These are phyloP conservation scores for Phytophthora pinifolia DNA, from an alignment of 352 stramenopile species.

Conservation along the genomic window DNA sequence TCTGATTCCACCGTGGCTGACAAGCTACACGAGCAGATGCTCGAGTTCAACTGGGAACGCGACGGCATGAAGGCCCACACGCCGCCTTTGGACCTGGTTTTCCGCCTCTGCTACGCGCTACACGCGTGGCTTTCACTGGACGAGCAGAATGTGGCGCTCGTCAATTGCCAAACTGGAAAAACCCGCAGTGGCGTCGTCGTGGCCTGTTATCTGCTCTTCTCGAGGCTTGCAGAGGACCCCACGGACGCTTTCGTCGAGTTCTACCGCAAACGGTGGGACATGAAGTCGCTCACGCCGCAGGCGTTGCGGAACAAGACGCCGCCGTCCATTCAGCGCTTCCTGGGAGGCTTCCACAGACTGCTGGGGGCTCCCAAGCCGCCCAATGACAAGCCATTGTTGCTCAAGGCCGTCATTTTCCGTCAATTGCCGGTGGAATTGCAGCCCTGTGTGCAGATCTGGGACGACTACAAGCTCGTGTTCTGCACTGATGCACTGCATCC, in stretches of 20 bases:
- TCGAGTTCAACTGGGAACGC: conserved; percentile 84
- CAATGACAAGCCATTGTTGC: conserved; percentile 65
- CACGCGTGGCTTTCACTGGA: conserved; percentile 91
- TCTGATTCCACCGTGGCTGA: conserved; percentile 33
- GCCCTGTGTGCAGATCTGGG: conserved; percentile 85
- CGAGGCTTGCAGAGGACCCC: conserved; percentile 60
- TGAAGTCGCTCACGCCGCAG: conserved; percentile 64
- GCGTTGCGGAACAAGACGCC: conserved; percentile 68
- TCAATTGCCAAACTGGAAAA: conserved; percentile 93
- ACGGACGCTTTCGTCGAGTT: conserved; percentile 92
- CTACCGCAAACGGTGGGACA: conserved; percentile 81
- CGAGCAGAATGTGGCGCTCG: conserved; percentile 72
- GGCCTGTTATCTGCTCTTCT: conserved; percentile 93
- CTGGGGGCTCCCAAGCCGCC: conserved; percentile 50
- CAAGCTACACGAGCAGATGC: conserved; percentile 74
- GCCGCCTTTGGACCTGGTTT: conserved; percentile 78
- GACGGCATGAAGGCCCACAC: conserved; percentile 85
- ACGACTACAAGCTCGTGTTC: conserved; percentile 74
- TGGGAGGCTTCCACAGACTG: conserved; percentile 64
- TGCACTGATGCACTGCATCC: conserved; percentile 44
- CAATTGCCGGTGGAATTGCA: conserved; percentile 70
- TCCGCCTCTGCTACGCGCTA: conserved; percentile 93
- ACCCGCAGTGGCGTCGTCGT: conserved; percentile 92
- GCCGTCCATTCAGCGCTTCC: conserved; percentile 73
- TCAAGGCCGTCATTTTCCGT: conserved; percentile 80